A percentile compares a stretch with the other conserved stretches of the same genome.
Conservation (phyloP, 495 filamentous ascomycete species). For the Margaritispora aquatica region DNA sequence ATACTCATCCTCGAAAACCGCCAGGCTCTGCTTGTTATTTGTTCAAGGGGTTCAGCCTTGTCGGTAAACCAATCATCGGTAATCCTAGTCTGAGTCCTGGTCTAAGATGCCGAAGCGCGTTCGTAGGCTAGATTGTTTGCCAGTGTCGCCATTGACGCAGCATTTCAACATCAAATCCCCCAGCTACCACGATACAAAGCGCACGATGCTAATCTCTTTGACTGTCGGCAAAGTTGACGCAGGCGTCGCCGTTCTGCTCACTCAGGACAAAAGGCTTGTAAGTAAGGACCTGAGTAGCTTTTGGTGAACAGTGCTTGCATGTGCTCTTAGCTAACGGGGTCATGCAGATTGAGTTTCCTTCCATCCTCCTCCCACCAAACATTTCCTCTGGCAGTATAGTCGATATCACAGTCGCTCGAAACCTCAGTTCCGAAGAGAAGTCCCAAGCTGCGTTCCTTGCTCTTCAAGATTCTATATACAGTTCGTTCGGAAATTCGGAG, state of each 20-base stretch:
- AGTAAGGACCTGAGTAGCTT: conserved; percentile 9
- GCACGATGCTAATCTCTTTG: conserved; percentile 84
- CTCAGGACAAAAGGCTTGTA: conserved; percentile 95
- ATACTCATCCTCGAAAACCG: background rate
- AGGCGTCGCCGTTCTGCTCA: conserved; percentile 93
- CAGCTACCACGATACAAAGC: conserved; percentile 1
- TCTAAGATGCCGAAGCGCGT: background rate
- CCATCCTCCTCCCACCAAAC: conserved; percentile 89
- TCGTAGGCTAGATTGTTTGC: background rate
- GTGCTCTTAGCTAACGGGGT: background rate
- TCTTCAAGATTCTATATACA: conserved; percentile 83
- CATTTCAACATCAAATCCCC: conserved; percentile 2
- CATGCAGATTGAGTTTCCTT: conserved; percentile 92
- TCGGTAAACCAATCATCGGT: too few species aligned
- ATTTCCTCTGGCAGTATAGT: conserved; percentile 95
- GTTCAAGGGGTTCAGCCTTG: too few species aligned
- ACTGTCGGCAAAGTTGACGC: conserved; percentile 99
- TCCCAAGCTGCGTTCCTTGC: conserved; percentile 67
- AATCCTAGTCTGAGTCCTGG: background rate
- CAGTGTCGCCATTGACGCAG: conserved; percentile 22
- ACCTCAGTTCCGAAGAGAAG: conserved; percentile 66
- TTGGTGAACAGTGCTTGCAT: background rate
- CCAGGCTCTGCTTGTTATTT: background rate
- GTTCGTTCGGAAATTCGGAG: conserved; percentile 73
- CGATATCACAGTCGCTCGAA: conserved; percentile 93